Conservation (phyloP, 2,329 filamentous ascomycete genomes). For the Aphanocladium album region DNA sequence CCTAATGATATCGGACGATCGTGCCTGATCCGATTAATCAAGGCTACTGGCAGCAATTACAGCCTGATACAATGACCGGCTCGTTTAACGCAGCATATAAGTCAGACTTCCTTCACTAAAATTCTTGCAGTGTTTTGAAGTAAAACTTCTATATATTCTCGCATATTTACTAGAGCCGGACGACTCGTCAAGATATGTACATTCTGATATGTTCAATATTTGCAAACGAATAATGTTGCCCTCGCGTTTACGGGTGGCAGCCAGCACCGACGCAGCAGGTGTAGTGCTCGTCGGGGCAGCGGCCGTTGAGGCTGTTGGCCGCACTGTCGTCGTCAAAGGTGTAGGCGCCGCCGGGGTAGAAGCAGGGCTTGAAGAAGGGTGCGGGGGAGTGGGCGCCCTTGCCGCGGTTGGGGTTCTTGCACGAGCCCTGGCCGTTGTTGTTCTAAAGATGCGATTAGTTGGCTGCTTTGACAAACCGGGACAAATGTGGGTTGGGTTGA, state of each 20-base stretch:
- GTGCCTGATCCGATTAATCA: too few species aligned
- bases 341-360: conserved; percentile 12
- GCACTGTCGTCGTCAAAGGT: conserved; percentile 13
- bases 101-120: too few species aligned
- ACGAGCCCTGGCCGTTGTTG: conserved; percentile 12
- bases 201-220: too few species aligned
- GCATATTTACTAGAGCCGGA: too few species aligned
- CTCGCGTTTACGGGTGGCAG: background rate
- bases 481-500: background rate
- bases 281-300: conserved; percentile 15
- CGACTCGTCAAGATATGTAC: too few species aligned
- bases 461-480: too few species aligned
- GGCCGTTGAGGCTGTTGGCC: conserved; percentile 14
- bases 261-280: conserved; percentile 13
- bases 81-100: too few species aligned
- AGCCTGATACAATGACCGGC: too few species aligned
- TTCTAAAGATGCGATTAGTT: background rate
- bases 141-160: too few species aligned
- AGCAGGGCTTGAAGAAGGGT: conserved; percentile 13
- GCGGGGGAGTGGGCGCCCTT: background rate
- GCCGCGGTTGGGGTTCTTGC: conserved; percentile 11
- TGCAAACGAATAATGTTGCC: background rate
- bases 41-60: too few species aligned
- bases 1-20: too few species aligned
- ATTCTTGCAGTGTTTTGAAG: too few species aligned